Percentiles rank a stretch among this genome's conserved stretches.
These are phyloP conservation scores for Pittosporum tobira DNA, from an alignment of 129 eudicot species.

Conservation along the genomic window DNA sequence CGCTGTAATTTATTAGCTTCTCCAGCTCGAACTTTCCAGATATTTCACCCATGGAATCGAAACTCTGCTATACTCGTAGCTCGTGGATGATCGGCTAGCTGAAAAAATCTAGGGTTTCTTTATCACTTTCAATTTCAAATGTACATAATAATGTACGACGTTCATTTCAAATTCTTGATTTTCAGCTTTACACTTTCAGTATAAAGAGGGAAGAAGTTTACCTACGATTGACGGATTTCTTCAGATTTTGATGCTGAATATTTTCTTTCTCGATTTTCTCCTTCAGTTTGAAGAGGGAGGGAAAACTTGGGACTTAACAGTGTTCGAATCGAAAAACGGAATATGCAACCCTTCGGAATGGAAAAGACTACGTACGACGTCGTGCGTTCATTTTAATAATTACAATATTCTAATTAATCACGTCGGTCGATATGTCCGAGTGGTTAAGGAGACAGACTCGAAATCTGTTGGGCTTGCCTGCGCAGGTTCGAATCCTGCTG, in stretches of 20 bases:
- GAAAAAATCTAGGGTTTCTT: too few species aligned
- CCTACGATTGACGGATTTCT: not conserved
- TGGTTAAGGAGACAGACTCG: conserved; percentile 97
- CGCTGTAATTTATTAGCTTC: conserved; percentile 38
- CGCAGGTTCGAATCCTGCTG: conserved; percentile 97
- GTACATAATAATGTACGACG: too few species aligned
- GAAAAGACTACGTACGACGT: too few species aligned
- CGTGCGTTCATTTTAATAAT: not conserved
- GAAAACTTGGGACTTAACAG: not conserved
- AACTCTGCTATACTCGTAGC: too few species aligned
- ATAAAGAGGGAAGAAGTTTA: not conserved
- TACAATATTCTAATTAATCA: accelerated
- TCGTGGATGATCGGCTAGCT: too few species aligned
- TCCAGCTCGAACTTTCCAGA: conserved; percentile 29
- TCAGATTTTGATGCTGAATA: not conserved
- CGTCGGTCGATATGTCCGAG: conserved; percentile 96
- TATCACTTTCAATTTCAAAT: not conserved
- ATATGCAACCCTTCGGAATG: not conserved
- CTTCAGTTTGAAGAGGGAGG: not conserved
- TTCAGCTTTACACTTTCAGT: too few species aligned
- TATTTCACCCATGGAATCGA: too few species aligned
- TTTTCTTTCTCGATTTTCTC: not conserved
- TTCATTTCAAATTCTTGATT: too few species aligned
- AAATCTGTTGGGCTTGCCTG: conserved; percentile 92
- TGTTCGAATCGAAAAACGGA: not conserved